Base-by-base conservation (phyloP, 2,329 filamentous ascomycete genomes). In the Rosellinia necatrix region DNA sequence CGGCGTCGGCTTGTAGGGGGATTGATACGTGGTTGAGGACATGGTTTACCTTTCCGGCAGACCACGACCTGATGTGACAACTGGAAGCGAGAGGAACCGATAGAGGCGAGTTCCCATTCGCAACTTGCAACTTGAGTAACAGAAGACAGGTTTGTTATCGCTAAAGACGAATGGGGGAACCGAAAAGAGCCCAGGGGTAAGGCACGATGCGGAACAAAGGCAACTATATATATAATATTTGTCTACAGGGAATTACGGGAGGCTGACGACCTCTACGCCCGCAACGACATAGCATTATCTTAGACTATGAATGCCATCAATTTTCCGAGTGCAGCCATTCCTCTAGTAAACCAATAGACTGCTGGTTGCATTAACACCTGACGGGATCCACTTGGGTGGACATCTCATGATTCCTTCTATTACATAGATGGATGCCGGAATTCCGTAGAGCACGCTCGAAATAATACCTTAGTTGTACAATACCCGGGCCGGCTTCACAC, bases 1-100 rank as follows among this genome's bases (percentile, higher is more conserved):
- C 0, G 60, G 58, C 1, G 59, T 53, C 3, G 53, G 46, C 19
- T 61, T 59, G 48, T 50, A 59, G 15, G 60, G 56, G 3, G 37
- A 55, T 30, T 56, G 49, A 34, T 59, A 59, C 2, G 49, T 49
- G 3, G 27, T 46, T 2, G 52, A 49, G 40, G 57, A 56, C 50
- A 59, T 60, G 38, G 13, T 58, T 7, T 35, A 29, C 13, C 19
- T 27, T 44, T 13, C 25, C 34, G 25, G 21, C 41, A 30, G 32
- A 22, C 27, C 19, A n/a, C 44, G 4, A 4, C 46, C 32, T 4
- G 35, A 25, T 27, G 13, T 13, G n/a, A 25, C 25, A n/a, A 12
- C 9, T 9, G 4, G 17, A 41, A 35, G 37, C 3, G 19, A 47
- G 35, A 30, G 13, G 25, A 24, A n/a, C n/a, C n/a, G n/a, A n/a